These are phyloP conservation scores for Geotrichum ghanense DNA, from an alignment of 805 yeast genomes.

Conservation along the genomic window DNA sequence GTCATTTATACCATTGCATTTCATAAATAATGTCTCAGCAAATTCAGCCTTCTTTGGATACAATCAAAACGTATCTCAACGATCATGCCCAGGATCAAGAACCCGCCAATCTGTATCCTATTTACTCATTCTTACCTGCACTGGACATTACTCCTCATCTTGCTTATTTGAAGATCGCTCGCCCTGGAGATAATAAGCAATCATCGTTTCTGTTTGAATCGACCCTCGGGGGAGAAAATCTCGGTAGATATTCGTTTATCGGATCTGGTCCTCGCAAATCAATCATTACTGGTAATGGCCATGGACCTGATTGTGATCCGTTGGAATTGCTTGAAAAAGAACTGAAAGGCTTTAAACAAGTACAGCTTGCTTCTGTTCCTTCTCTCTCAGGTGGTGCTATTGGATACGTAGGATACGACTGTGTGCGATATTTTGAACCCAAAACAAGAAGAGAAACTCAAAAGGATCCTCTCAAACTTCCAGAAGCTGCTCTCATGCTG, in stretches of 20 bases:
- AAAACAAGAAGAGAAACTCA: conserved; percentile 56
- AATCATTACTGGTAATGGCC: conserved; percentile 69
- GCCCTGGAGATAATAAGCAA: conserved; percentile 38
- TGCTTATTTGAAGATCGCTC: conserved; percentile 76
- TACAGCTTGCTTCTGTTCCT: conserved; percentile 43
- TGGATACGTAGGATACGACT: conserved; percentile 93
- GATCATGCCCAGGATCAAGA: background rate
- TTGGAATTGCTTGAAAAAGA: conserved; percentile 63
- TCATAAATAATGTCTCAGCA: background rate
- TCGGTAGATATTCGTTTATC: conserved; percentile 84
- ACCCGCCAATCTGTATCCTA: conserved; percentile 64
- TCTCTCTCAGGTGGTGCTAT: conserved; percentile 94
- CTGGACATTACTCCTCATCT: conserved; percentile 80
- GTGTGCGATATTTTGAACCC: conserved; percentile 95
- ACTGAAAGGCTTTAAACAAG: conserved; percentile 51
- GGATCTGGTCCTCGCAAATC: conserved; percentile 78
- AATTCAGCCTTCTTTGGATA: background rate
- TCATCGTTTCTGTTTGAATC: conserved; percentile 81
- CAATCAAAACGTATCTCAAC: background rate
- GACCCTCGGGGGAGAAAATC: conserved; percentile 78
- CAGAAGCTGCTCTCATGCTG: conserved; percentile 88
- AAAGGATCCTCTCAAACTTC: conserved; percentile 71
- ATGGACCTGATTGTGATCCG: conserved; percentile 66
- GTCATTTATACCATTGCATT: too few relatives aligned
- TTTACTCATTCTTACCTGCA: conserved; percentile 60